Evolutionary conservation across 1,139 yeast species (phyloP).

Genomic region (Cylindricascospora bacillispora): DNA sequence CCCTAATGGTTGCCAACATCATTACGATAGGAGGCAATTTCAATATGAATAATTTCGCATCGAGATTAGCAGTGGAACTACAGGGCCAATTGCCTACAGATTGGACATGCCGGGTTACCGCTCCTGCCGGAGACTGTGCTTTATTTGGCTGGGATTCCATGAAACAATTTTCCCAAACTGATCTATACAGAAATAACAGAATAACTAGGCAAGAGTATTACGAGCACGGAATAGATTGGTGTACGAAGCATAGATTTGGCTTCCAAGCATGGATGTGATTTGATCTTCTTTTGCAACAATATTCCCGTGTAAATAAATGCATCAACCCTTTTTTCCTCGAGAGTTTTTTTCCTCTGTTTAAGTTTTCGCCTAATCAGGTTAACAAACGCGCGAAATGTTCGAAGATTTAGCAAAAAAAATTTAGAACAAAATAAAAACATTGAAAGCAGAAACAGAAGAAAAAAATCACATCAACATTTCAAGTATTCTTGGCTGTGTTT

Average conservation of each 20-base stretch:
- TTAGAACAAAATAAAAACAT: background rate
- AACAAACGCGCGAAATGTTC: background rate
- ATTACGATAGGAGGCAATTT: conserved; percentile 76
- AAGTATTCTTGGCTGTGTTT: too few species aligned
- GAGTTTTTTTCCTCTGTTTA: background rate
- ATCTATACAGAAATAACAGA: conserved; percentile 38
- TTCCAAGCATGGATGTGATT: conserved; percentile 31
- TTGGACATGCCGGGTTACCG: conserved; percentile 46
- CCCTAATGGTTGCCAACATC: conserved; percentile 69
- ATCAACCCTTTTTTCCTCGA: background rate
- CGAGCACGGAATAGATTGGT: conserved; percentile 76
- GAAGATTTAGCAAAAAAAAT: background rate
- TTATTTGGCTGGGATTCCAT: conserved; percentile 49
- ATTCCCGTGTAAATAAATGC: background rate
- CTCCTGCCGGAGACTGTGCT: conserved; percentile 30
- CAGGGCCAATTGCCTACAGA: conserved; percentile 55
- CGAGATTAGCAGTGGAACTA: conserved; percentile 47
- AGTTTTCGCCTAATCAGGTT: background rate
- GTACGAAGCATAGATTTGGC: conserved; percentile 60
- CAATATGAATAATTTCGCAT: conserved; percentile 52
- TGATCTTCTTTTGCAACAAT: too few species aligned
- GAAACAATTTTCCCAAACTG: conserved; percentile 39
- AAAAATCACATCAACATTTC: too few species aligned
- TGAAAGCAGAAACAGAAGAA: background rate
- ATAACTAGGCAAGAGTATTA: conserved; percentile 68